These are phyloP conservation scores for Hemisphaericaspora nanyangensis DNA, from an alignment of 805 yeast species.

Conservation along the genomic window DNA sequence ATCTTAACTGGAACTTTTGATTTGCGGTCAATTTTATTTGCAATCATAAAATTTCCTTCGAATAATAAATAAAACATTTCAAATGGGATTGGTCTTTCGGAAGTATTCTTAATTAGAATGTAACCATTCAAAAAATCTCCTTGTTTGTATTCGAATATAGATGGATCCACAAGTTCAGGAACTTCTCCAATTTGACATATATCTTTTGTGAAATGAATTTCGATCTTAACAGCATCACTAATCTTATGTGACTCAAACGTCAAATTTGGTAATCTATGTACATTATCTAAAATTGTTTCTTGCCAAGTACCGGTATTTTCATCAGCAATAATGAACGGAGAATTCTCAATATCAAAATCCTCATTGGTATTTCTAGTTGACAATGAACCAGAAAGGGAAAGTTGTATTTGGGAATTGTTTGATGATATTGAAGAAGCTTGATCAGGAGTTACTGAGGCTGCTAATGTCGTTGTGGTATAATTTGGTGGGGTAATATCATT, in stretches of 20 bases:
- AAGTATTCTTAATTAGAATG: conserved; percentile 39
- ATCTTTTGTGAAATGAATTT: conserved; percentile 31
- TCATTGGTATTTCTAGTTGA: background rate
- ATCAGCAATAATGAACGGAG: conserved; percentile 27
- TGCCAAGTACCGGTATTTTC: conserved; percentile 31
- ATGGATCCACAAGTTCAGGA: conserved; percentile 28
- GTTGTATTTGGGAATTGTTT: background rate
- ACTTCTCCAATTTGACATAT: conserved; percentile 24
- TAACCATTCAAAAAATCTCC: conserved; percentile 69
- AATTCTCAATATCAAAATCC: background rate
- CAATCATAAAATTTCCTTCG: conserved; percentile 44
- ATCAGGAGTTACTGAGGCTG: conserved; percentile 3
- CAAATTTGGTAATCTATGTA: conserved; percentile 29
- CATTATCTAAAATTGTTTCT: conserved; percentile 36
- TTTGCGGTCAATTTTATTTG: conserved; percentile 13
- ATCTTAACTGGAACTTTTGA: conserved; percentile 10
- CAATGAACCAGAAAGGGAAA: background rate
- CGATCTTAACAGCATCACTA: conserved; percentile 24
- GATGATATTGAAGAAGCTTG: conserved; percentile 2
- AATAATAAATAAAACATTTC: conserved; percentile 59
- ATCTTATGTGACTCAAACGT: conserved; percentile 23
- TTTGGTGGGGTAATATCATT: conserved; percentile 6
- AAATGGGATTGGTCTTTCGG: conserved; percentile 44
- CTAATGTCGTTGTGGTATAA: background rate
- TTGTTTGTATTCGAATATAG: conserved; percentile 50